These are phyloP conservation scores for Aspergillus fijiensis DNA, from an alignment of 2,329 filamentous ascomycete genomes.

Conservation along the genomic window DNA sequence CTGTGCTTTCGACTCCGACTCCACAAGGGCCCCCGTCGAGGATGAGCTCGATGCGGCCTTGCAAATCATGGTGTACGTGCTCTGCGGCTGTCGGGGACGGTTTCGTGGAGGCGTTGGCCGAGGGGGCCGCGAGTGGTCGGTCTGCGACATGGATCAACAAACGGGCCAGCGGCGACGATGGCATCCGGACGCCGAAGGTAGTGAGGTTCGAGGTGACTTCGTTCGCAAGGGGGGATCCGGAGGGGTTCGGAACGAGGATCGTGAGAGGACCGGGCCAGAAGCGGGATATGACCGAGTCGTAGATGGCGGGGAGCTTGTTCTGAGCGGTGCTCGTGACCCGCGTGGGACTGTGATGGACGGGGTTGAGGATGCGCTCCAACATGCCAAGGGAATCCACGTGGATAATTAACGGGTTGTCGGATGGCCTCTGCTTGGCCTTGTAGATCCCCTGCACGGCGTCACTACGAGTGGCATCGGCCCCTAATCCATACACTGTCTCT, in stretches of 20 bases:
- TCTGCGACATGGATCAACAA: constrained; percentile 79
- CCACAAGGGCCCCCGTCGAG: constrained; percentile 83
- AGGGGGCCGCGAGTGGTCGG: constrained; percentile 82
- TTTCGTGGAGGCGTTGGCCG: constrained; percentile 89
- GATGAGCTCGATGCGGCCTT: constrained; percentile 79
- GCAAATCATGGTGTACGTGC: constrained; percentile 83
- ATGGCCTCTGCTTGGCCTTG: constrained; percentile 81
- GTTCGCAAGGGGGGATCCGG: constrained; percentile 70
- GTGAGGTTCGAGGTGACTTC: constrained; percentile 84
- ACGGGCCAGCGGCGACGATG: constrained; percentile 77
- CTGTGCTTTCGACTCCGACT: constrained; percentile 94
- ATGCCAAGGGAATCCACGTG: constrained; percentile 82
- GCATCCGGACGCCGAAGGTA: constrained; percentile 90
- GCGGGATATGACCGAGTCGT: constrained; percentile 70
- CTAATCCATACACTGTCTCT: constrained; percentile 94
- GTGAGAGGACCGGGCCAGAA: constrained; percentile 98
- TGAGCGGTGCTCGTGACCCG: constrained; percentile 31
- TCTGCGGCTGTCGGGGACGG: constrained; percentile 88
- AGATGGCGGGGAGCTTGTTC: constrained; percentile 66
- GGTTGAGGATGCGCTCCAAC: constrained; percentile 62
- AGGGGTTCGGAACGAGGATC: constrained; percentile 77
- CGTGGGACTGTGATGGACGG: constrained; percentile 27
- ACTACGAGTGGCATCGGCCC: constrained; percentile 89
- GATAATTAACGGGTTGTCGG: constrained; percentile 93
- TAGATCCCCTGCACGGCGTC: constrained; percentile 88